Evolutionary conservation across 345 rosid species (phyloP).

Genomic region (Eucalyptus regnans): DNA sequence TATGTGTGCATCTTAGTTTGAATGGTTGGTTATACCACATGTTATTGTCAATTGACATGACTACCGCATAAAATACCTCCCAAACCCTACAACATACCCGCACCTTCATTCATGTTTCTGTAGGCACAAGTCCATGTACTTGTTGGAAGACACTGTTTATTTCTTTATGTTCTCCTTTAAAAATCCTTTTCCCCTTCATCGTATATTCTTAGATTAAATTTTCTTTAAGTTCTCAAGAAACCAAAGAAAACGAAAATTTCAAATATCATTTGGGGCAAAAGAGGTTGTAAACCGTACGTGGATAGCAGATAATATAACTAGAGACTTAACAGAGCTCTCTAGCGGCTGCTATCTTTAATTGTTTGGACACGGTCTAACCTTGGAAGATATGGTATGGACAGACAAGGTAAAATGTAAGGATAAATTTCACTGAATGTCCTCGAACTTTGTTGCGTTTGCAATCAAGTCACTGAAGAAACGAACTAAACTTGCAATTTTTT

Average conservation of each 20-base stretch:
- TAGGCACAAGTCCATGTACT: not conserved
- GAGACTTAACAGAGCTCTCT: not conserved
- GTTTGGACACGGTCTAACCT: not conserved
- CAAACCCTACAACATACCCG: not conserved
- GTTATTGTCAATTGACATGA: not conserved
- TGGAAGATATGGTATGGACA: not conserved
- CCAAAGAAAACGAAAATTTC: not conserved
- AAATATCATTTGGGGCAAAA: not conserved
- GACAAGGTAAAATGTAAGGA: not conserved
- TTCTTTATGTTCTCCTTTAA: not conserved
- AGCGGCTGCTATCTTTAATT: not conserved
- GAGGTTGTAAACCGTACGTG: not conserved
- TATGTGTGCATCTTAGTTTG: not conserved
- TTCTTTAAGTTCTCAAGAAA: not conserved
- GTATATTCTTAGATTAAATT: not conserved
- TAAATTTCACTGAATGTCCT: not conserved
- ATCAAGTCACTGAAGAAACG: not conserved
- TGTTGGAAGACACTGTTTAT: not conserved
- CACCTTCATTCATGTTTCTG: not conserved
- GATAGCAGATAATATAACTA: not conserved
- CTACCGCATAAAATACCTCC: not conserved
- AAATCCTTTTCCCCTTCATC: not conserved
- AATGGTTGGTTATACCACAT: too few relatives aligned
- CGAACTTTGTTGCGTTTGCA: not conserved
- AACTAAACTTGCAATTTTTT: not conserved